These are phyloP conservation scores for Aspergillus egyptiacus DNA, from an alignment of 495 filamentous ascomycete species.

Conservation along the genomic window DNA sequence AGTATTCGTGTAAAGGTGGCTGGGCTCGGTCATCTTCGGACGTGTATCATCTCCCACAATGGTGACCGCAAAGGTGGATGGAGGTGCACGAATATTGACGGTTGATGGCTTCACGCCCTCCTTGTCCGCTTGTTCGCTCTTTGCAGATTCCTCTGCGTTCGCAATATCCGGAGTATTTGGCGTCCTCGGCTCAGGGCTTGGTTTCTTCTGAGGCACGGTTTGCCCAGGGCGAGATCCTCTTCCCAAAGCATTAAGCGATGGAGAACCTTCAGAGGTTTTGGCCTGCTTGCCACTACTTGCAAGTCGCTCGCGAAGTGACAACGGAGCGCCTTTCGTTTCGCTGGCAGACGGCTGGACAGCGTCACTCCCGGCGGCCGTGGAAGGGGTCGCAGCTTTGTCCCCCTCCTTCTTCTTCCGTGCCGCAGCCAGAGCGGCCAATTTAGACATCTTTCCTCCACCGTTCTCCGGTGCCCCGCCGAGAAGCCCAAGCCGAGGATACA, in stretches of 20 bases:
- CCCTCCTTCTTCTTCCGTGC: conserved; percentile 74
- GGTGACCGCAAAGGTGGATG: conserved; percentile 64
- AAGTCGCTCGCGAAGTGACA: conserved; percentile 36
- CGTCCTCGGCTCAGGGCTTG: conserved; percentile 16
- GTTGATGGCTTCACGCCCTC: conserved; percentile 15
- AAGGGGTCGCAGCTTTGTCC: conserved; percentile 45
- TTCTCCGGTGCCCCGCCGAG: conserved; percentile 65
- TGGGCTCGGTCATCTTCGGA: conserved; percentile 31
- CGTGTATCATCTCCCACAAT: conserved; percentile 49
- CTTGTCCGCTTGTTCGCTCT: conserved; percentile 4
- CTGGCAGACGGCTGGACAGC: conserved; percentile 17
- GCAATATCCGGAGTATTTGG: conserved; percentile 4
- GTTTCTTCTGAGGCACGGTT: conserved; percentile 16
- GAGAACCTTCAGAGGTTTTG: conserved; percentile 26
- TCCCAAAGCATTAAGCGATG: conserved; percentile 20
- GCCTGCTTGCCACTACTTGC: conserved; percentile 25
- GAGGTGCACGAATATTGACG: conserved; percentile 35
- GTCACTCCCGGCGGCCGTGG: conserved; percentile 4
- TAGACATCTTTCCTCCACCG: conserved; percentile 63
- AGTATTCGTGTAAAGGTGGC: conserved; percentile 32
- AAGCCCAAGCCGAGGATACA: conserved; percentile 55
- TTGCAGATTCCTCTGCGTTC: neutral
- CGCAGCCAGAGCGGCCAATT: conserved; percentile 84
- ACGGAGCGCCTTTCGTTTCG: conserved; percentile 20
- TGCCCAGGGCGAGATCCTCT: conserved; percentile 19